A percentile compares a stretch with the other conserved stretches of the same genome.
Conservation (phyloP, 1,284 basidiomycete species). For the Schizophyllum amplum region DNA sequence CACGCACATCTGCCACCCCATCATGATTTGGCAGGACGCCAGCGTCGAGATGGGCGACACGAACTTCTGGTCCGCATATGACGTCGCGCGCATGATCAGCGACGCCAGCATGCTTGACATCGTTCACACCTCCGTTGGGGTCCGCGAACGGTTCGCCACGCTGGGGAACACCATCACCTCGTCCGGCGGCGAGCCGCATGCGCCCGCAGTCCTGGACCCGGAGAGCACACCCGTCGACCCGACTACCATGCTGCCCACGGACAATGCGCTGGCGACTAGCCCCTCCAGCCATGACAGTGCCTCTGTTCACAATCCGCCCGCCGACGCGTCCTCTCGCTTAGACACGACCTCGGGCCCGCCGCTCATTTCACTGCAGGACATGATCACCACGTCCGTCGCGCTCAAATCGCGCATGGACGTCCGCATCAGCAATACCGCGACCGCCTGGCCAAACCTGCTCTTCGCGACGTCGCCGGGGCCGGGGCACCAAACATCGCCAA, state of each 20-base stretch:
- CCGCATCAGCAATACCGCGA: slow-evolving; percentile 35
- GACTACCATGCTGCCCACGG: slow-evolving; percentile 1
- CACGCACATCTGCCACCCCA: slow-evolving; percentile 68
- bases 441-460: neutral
- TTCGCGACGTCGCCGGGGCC: neutral
- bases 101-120: slow-evolving; percentile 68
- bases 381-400: slow-evolving; percentile 60
- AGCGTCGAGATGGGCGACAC: slow-evolving; percentile 53
- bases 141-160: slow-evolving; percentile 22
- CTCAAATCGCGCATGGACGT: slow-evolving; percentile 60
- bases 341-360: slow-evolving; percentile 26
- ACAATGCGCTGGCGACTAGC: slow-evolving; percentile 1
- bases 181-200: neutral
- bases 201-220: slow-evolving; percentile 7
- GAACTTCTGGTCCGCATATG: slow-evolving; percentile 62
- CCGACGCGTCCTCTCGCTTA: slow-evolving; percentile 18
- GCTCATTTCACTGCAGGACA: slow-evolving; percentile 59
- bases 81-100: slow-evolving; percentile 58
- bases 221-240: too few species aligned
- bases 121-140: slow-evolving; percentile 41
- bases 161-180: slow-evolving; percentile 10
- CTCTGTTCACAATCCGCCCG: neutral
- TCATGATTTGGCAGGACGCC: slow-evolving; percentile 60
- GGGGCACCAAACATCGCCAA: neutral
- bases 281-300: neutral